Base-by-base conservation (phyloP, 192 early-diverging fungal genomes). In the Rhizophagus prolifer region DNA sequence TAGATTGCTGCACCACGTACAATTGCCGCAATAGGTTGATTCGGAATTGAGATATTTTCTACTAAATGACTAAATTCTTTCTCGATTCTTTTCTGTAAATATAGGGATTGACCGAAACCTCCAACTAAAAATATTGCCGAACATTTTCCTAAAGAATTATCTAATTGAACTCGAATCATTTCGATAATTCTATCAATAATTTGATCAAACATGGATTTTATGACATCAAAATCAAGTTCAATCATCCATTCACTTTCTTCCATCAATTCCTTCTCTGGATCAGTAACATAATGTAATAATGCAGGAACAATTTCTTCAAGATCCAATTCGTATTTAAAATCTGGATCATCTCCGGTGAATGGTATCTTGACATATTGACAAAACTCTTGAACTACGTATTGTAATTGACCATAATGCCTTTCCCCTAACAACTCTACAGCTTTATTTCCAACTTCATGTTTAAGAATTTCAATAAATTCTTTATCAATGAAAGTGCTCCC, bases 51-150 rank as follows among this genome's bases (percentile, higher is more conserved):
- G 16, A 88, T 78, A 14, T 84, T 26, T 7, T 79, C 79, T 2
- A 84, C 81, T 6, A 81, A 78, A 28, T 74, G 54, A 13, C 78
- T 76, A 79, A 86, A 86, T 60, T 84, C 82, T 64, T 86, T 69
- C 25, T 84, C 80, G 13, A 86, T 82, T 26, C 86, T 82, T 46
- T 82, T 81, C 47, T 82, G 82, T 13, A 88, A 64, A 70, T 88
- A 88, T 10, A 81, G 82, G 9, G 85, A 86, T 1, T 83, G 80
- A n/a, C 87, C 83, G 75, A 88, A 88, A 1, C 87, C 87, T 77
- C 87, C 87, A 21, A 86, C 86, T 47, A 88, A 54, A 50, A 88
- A 85, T 36, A 88, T 82, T n/a, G 87, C 85, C 21, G 85, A 82
- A 23, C 85, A 76, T 12, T 76, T 71, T 26, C 79, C 69, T 10